phyloP scores from a whole-genome alignment of 805 yeast genomes.

The Myxozyma sirexii region DNA sequence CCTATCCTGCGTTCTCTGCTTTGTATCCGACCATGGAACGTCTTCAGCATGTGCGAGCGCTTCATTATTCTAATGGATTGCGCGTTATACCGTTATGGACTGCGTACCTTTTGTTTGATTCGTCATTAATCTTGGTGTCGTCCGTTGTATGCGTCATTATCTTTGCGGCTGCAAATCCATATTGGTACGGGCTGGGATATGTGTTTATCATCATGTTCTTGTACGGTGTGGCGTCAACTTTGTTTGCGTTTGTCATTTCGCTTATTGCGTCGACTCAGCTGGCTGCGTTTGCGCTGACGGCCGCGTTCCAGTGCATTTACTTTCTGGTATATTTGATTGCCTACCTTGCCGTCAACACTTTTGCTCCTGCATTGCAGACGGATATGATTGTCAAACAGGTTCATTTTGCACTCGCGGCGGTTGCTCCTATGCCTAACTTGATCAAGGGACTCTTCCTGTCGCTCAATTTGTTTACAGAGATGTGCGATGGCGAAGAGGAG shows the following conservation, averaged over 20 bases:
- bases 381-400: conserved; percentile 35
- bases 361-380: conserved; percentile 39
- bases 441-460: conserved; percentile 40
- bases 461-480: conserved; percentile 42
- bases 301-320: conserved; percentile 42
- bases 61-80: conserved; percentile 46
- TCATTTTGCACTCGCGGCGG: conserved; percentile 40
- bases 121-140: conserved; percentile 35
- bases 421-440: conserved; percentile 41
- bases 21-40: conserved; percentile 45
- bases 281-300: conserved; percentile 46
- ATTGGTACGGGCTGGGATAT: conserved; percentile 41
- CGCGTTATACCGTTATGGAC: conserved; percentile 43
- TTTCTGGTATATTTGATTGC: conserved; percentile 42
- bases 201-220: conserved; percentile 41
- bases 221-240: conserved; percentile 40
- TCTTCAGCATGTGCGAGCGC: conserved; percentile 42
- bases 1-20: conserved; percentile 43
- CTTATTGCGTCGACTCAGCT: conserved; percentile 41
- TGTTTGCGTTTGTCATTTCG: conserved; percentile 41
- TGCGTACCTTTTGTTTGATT: conserved; percentile 40
- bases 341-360: conserved; percentile 39
- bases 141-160: conserved; percentile 39
- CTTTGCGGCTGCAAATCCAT: conserved; percentile 37
- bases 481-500: conserved; percentile 37